Evolutionary conservation across 495 filamentous ascomycete species (phyloP), one percentile per base, ranked within the genome.

Genomic region (Aspergillus coremiiformis): DNA sequence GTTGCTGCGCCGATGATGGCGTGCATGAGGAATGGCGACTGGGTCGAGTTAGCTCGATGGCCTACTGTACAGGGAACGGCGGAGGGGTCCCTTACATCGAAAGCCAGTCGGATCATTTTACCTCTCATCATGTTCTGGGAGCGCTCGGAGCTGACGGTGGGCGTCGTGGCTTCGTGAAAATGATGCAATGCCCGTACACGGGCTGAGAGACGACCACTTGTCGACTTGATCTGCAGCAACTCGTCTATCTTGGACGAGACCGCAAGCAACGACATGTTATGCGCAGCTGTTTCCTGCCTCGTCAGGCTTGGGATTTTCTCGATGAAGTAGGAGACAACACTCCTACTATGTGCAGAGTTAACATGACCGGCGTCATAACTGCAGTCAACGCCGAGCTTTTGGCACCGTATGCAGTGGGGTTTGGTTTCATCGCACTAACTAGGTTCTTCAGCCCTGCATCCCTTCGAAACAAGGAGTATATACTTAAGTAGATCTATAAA

Each of bases 1-100:
- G 66, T 64, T 49, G 74, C 63, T 20, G 65, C 58, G 3, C 64
- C 72, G 46, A 77, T 63, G 19, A 75, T 60, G 33, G 66, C 61
- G 51, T 78, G 76, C 73, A 78, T 75, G 15, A 77, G 57, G 51
- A 67, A 72, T 2, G 76, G 72, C 15, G 71, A 61, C 73, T 78
- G 43, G 5, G 46, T 4, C 11, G 30, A n/a, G 51, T 62, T 48
- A 60, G 51, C 37, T 41, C 32, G 15, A 45, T 12, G 44, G 1
- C 11, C 29, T 26, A 17, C 10, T 20, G 26, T n/a, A n/a, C n/a
- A n/a, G n/a, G n/a, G n/a, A n/a, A n/a, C n/a, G n/a, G n/a, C n/a
- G n/a, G n/a, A n/a, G n/a, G n/a, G n/a, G n/a, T 7, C 27, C 64
- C 58, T 60, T 73, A 35, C 75, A 22, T 65, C 59, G 39, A 74